A percentile compares a stretch with the other conserved stretches of the same genome.
phyloP scores from a whole-genome alignment of 176 grass and related monocot genomes.

The Bolboschoenus planiculmis region DNA sequence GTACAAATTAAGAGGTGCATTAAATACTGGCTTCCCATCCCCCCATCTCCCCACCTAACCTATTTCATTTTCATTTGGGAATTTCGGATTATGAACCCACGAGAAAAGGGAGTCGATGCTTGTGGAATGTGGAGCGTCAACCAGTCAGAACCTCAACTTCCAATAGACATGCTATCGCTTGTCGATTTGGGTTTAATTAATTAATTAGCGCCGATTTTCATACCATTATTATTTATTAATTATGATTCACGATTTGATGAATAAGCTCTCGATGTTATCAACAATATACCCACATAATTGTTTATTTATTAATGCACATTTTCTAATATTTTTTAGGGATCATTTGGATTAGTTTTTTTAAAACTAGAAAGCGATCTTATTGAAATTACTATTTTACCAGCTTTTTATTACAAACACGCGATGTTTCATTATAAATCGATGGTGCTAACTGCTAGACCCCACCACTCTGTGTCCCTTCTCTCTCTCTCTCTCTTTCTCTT shows the following conservation, averaged over 20 bases:
- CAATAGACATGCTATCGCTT: too few species aligned
- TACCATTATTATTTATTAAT: too few species aligned
- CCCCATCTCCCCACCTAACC: slow-evolving; percentile 1
- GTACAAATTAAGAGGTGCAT: neutral
- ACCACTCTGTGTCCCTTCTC: neutral
- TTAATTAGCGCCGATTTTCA: neutral
- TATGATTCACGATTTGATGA: too few species aligned
- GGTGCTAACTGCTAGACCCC: neutral
- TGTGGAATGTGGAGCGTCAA: neutral
- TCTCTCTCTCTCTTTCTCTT: neutral
- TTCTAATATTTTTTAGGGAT: too few species aligned
- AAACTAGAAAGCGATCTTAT: neutral
- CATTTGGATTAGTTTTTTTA: neutral
- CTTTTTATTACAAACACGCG: neutral
- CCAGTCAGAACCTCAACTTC: neutral
- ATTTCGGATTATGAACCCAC: neutral
- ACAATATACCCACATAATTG: too few species aligned
- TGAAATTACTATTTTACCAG: neutral
- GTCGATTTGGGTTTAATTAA: neutral
- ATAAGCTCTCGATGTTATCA: too few species aligned
- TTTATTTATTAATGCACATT: too few species aligned
- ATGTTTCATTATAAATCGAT: neutral
- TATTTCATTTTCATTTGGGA: neutral
- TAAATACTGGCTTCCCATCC: neutral
- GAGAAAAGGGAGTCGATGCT: neutral